phyloP scores from a whole-genome alignment of 1,284 basidiomycete species.

The Apiotrichum mycotoxinovorans region DNA sequence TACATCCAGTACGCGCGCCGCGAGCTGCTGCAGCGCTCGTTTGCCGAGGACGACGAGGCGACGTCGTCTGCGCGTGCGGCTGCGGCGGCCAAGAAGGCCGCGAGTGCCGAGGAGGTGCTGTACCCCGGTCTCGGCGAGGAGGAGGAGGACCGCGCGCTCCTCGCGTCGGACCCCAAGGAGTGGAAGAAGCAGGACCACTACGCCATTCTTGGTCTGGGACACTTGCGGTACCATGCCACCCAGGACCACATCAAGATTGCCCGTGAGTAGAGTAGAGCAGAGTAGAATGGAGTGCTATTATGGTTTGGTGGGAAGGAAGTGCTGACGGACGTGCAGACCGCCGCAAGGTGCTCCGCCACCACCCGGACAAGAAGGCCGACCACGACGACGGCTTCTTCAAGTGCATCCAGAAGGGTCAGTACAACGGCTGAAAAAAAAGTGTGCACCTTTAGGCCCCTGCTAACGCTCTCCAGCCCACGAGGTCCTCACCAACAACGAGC shows the following conservation, averaged over 20 bases:
- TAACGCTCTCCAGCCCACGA: slow-evolving; percentile 64
- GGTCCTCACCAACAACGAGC: slow-evolving; percentile 79
- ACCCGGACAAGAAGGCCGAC: slow-evolving; percentile 96
- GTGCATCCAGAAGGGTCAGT: slow-evolving; percentile 81
- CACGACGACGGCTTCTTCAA: slow-evolving; percentile 99
- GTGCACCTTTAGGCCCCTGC: neutral
- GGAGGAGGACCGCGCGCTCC: slow-evolving; percentile 68
- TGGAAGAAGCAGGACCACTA: slow-evolving; percentile 99
- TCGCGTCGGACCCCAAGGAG: slow-evolving; percentile 86
- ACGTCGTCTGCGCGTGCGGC: slow-evolving; percentile 48
- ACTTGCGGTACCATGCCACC: slow-evolving; percentile 81
- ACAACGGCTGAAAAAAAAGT: neutral
- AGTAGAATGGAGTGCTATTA: too few species aligned
- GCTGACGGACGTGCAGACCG: slow-evolving; percentile 66
- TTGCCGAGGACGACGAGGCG: slow-evolving; percentile 67
- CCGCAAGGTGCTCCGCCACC: slow-evolving; percentile 98
- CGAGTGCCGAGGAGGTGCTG: slow-evolving; percentile 59
- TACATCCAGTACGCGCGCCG: slow-evolving; percentile 77
- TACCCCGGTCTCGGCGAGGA: slow-evolving; percentile 94
- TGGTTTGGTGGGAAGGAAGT: too few species aligned
- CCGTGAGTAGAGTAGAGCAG: slow-evolving; percentile 60
- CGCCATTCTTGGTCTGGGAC: slow-evolving; percentile 88
- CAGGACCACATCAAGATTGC: slow-evolving; percentile 94
- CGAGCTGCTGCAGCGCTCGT: slow-evolving; percentile 67
- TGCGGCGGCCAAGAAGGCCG: slow-evolving; percentile 57